Evolutionary conservation across 148 eudicot species (phyloP), one percentile per base, ranked within the genome.

Genomic region (Nyssa sinensis): DNA sequence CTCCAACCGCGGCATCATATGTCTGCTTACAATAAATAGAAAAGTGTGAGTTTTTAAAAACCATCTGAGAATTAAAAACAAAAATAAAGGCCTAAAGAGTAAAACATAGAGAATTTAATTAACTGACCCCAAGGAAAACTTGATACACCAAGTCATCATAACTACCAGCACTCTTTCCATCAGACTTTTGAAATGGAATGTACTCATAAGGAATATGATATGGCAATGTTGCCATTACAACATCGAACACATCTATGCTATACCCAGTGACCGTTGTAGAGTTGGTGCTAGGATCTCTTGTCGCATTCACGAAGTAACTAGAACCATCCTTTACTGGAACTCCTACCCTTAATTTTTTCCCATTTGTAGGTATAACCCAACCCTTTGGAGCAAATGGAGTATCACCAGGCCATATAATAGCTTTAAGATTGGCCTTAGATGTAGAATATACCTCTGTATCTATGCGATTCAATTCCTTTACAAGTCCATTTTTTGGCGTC

Each of bases 1-100:
- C 89, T 74, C 88, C 88, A 17, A 78, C 83, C 16, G 53, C 81
- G 27, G 72, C 76, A 39, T 86, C 89, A 64, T 29, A 86, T 0
- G 27, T 53, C 83, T 85, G 75, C 37, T 44, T 16, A 28, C n/a
- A 16, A 24, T 12, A 14, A 2, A 34, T 39, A 47, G 37, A 66
- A 10, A 34, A 49, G 66, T 74, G 79, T 67, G 32, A 79, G 80
- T 37, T n/a, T n/a, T n/a, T n/a, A n/a, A n/a, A n/a, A n/a, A n/a
- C n/a, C n/a, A n/a, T n/a, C n/a, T n/a, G n/a, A n/a, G n/a, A n/a
- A n/a, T n/a, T n/a, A n/a, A n/a, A n/a, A n/a, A n/a, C n/a, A n/a
- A n/a, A n/a, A n/a, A n/a, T n/a, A n/a, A n/a, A n/a, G n/a, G n/a
- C n/a, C n/a, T n/a, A n/a, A n/a, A n/a, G n/a, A n/a, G n/a, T n/a